Evolutionary conservation across 2,329 filamentous ascomycete genomes (phyloP).

Genomic region (Nannizziopsis barbatae): DNA sequence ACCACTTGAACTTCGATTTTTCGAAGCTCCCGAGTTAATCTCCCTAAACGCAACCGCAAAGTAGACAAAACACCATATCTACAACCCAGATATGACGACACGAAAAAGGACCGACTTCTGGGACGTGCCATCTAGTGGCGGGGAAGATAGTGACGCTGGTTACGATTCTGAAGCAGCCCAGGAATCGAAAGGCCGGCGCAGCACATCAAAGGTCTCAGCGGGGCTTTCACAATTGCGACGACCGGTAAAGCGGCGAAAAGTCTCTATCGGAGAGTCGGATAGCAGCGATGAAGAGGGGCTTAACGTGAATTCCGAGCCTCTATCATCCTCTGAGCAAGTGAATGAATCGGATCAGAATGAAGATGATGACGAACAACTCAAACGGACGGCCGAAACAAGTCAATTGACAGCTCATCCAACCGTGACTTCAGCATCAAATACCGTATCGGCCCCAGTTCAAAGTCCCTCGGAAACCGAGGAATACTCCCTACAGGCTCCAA

Average conservation of each 20-base stretch:
- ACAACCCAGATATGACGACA: constrained; percentile 25
- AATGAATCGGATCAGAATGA: constrained; percentile 9
- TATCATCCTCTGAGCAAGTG: constrained; percentile 13
- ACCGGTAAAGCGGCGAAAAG: constrained; percentile 17
- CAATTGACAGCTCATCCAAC: not conserved
- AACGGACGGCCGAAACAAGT: constrained; percentile 16
- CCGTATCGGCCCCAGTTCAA: not conserved
- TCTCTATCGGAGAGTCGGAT: constrained; percentile 4
- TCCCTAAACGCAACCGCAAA: not conserved
- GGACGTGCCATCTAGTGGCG: constrained; percentile 29
- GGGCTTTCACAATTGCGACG: not conserved
- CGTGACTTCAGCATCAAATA: not conserved
- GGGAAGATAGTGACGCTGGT: constrained; percentile 31
- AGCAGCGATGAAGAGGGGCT: constrained; percentile 37
- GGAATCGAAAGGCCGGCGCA: constrained; percentile 29
- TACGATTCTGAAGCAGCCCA: constrained; percentile 38
- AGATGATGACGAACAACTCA: constrained; percentile 9
- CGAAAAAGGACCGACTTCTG: constrained; percentile 33
- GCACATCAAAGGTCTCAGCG: constrained; percentile 23
- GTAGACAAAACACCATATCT: not conserved
- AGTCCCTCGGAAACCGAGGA: not conserved
- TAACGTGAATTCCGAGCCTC: constrained; percentile 16
- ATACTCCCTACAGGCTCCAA: constrained; percentile 9
- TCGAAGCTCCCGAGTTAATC: not conserved
- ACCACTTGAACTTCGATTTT: not conserved